Percentiles rank a stretch among this genome's conserved stretches.
Conservation (phyloP, 768 basidiomycete species). For the Agaricus sinodeliciosus region DNA sequence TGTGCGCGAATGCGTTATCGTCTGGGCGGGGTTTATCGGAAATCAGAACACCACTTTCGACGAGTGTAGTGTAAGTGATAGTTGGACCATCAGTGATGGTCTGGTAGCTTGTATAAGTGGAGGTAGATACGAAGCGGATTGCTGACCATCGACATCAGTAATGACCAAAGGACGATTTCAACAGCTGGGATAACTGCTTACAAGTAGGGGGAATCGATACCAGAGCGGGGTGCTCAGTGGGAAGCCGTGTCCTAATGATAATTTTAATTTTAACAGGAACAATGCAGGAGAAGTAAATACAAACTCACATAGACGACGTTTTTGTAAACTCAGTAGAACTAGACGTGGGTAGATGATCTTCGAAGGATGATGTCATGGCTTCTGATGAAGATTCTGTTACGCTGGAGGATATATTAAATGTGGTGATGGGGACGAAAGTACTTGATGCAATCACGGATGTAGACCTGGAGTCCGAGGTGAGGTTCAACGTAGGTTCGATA, state of each 20-base stretch:
- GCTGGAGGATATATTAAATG: neutral
- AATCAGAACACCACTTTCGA: slow-evolving; percentile 25
- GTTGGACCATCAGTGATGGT: slow-evolving; percentile 14
- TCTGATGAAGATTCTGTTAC: neutral
- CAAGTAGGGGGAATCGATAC: neutral
- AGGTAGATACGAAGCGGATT: slow-evolving; percentile 5
- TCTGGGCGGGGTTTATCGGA: slow-evolving; percentile 18
- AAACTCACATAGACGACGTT: neutral
- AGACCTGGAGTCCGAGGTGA: slow-evolving; percentile 4
- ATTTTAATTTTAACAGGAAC: neutral
- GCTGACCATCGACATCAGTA: neutral
- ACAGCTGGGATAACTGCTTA: neutral
- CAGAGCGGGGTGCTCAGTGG: neutral
- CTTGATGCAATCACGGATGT: neutral
- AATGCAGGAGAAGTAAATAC: neutral
- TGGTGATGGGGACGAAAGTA: neutral
- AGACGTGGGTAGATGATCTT: neutral
- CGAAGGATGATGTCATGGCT: neutral
- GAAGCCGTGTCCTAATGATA: neutral
- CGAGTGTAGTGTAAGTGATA: slow-evolving; percentile 16
- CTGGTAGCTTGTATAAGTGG: slow-evolving; percentile 13
- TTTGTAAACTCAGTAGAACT: neutral
- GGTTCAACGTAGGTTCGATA: neutral
- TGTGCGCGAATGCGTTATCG: slow-evolving; percentile 23
- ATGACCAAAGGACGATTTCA: neutral